Base-by-base conservation (phyloP, 352 stramenopile species). In the Globisporangium splendens region DNA sequence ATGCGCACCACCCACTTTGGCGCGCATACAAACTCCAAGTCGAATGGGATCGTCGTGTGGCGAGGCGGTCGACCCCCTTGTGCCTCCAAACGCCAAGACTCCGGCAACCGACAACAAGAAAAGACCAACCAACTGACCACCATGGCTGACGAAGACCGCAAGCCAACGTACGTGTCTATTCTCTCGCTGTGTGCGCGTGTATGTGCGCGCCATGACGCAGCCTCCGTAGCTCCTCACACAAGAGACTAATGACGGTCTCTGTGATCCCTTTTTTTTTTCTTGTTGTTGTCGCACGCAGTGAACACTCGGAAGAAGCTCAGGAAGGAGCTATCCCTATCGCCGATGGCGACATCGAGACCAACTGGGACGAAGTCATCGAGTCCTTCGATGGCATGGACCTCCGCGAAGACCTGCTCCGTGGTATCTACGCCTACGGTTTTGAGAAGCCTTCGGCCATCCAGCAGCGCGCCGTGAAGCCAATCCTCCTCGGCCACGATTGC, bases 371-470 rank as follows among this genome's bases (percentile, higher is more conserved):
- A 75, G 89, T 96, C 39, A 98, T 99, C 63, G 93, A 99, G 68
- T 97, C 90, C 20, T 99, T 99, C 73, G 97, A 99, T 74, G 95
- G 79, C 65, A 99, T 99, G 96, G 92, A 98, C 38, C 77, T 99
- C 53, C 93, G 95, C 48, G 96, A 99, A 73, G 96, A 99, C 72
- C 82, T 99, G 46, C 91, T 99, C 31, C 88, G 97, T 64, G 98
- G 98, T 57, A 99, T 99, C 72, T 99, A 99, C 80, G 96, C 96
- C 15, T 99, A 99, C 80, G 98, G 98, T 96, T 99, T 99, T 71
- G 98, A 99, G 78, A 99, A 99, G 82, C 98, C 98, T 39, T 99
- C 97, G 63, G 97, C 97, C 50, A 99, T 99, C 79, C 98, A 99
- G 82, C 96, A 99, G 79, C 86, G 96, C 58, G 89, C 90, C n/a